Conservation (phyloP, 75 land plant genomes). For the Picea glauca region DNA sequence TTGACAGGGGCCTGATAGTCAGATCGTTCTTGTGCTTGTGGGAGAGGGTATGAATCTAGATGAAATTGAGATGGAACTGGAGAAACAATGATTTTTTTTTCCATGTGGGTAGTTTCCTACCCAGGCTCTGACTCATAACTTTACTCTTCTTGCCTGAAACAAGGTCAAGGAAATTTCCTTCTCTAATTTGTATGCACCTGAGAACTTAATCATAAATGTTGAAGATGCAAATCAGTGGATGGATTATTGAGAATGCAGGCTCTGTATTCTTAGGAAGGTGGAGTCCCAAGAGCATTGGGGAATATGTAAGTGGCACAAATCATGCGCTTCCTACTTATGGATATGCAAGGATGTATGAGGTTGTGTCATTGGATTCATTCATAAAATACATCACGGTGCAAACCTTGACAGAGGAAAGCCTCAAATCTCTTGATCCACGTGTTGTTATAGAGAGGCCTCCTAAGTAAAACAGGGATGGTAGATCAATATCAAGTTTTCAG, state of each 20-base stretch:
- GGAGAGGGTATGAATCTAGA: too few species aligned
- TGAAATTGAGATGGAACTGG: too few species aligned
- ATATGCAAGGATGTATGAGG: conserved; percentile 2
- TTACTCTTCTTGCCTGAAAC: too few species aligned
- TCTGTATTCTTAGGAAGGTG: conserved; percentile 25
- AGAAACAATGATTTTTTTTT: conserved; percentile 84
- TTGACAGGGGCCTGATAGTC: conserved; percentile 93
- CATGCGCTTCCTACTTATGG: too few species aligned
- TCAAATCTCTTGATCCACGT: conserved; percentile 63
- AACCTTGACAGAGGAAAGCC: conserved; percentile 63
- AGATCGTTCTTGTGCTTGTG: conserved; percentile 36
- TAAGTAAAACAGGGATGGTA: too few species aligned
- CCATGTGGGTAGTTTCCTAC: conserved; percentile 73
- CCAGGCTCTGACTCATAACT: too few species aligned
- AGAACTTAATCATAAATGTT: too few species aligned
- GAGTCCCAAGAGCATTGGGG: conserved; percentile 94
- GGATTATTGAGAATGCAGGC: conserved; percentile 82
- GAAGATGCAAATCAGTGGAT: conserved; percentile 50
- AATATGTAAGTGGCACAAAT: conserved; percentile 58
- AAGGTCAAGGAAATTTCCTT: too few species aligned
- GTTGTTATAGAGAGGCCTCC: too few species aligned
- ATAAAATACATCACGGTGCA: conserved; percentile 48
- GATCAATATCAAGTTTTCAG: too few species aligned
- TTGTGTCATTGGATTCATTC: conserved; percentile 89
- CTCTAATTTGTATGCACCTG: too few species aligned